Evolutionary conservation across 257 asterid genomes (phyloP).

Genomic region (Coffea canephora): DNA sequence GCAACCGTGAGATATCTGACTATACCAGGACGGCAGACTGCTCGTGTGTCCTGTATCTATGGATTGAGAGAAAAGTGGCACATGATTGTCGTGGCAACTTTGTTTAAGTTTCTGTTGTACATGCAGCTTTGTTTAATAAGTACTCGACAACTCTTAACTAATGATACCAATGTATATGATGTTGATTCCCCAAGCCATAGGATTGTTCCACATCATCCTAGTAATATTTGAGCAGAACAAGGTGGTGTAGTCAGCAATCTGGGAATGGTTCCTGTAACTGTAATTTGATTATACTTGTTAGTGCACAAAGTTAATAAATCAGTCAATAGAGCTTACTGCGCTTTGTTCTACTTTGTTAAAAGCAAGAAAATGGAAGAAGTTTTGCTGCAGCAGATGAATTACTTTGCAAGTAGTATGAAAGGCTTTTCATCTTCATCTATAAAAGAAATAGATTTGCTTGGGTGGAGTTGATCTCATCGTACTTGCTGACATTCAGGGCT

Average conservation of each 20-base stretch:
- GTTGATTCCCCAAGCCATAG: not conserved
- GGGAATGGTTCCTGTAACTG: slow-evolving; percentile 4
- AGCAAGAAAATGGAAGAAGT: not conserved
- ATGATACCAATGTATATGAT: slow-evolving; percentile 7
- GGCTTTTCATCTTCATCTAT: not conserved
- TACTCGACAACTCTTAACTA: not conserved
- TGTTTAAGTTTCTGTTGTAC: slow-evolving; percentile 3
- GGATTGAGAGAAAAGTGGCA: not conserved
- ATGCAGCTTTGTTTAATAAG: not conserved
- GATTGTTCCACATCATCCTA: not conserved
- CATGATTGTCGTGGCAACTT: not conserved
- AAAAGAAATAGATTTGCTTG: not conserved
- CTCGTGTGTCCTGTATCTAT: slow-evolving; percentile 6
- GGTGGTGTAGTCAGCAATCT: not conserved
- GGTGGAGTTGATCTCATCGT: not conserved
- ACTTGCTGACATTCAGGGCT: too few relatives aligned
- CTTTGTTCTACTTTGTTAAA: not conserved
- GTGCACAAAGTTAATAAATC: not conserved
- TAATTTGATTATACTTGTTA: not conserved
- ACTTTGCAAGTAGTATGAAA: not conserved
- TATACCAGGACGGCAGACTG: not conserved
- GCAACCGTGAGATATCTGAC: not conserved
- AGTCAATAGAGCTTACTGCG: not conserved
- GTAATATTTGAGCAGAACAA: not conserved
- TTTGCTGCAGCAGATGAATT: not conserved